Evolutionary conservation across 345 rosid genomes (phyloP), one percentile per base, ranked within the genome.

Genomic region (Hibiscus tridactylites): DNA sequence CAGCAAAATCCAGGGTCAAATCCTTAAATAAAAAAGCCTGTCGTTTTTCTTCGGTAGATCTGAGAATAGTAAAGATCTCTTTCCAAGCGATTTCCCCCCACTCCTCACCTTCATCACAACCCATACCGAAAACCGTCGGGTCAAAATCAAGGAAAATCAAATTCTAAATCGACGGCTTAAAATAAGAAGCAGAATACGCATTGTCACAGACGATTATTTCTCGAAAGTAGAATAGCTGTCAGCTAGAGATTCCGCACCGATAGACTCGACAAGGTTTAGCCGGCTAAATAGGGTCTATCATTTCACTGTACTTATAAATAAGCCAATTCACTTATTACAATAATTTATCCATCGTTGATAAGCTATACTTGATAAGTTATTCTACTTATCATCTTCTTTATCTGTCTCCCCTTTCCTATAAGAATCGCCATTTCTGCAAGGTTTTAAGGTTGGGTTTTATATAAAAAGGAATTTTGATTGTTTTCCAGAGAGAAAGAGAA

Each of bases 161-260:
- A 3, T 4, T 12, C 35, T 0, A 3, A 5, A 75, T 75, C 21
- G 13, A 83, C 83, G 77, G 77, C 2, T 10, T 0, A 3, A 0
- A 3, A 3, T 0, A 8, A 47, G 0, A 47, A 46, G 31, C 74
- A 49, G 21, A 6, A 0, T 6, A 5, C 31, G n/a, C 26, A 12
- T 11, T 16, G 73, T 9, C 2, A 70, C 75, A 81, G 15, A 9
- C 0, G 62, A 81, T 72, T 13, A 60, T 3, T 2, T 15, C 85
- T 78, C 60, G 33, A 31, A 44, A 42, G 67, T 60, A 31, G 44
- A 19, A 81, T 81, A 83, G 91, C 83, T 88, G 91, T 83, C 81
- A 80, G 85, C 86, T 83, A 47, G 78, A 74, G 88, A 86, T 83
- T 89, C 89, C 87, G 85, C 85, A 91, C 92, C 92, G 93, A 87